These are phyloP conservation scores for Cercospora nicotianae DNA, from an alignment of 2,329 filamentous ascomycete genomes.

Conservation along the genomic window DNA sequence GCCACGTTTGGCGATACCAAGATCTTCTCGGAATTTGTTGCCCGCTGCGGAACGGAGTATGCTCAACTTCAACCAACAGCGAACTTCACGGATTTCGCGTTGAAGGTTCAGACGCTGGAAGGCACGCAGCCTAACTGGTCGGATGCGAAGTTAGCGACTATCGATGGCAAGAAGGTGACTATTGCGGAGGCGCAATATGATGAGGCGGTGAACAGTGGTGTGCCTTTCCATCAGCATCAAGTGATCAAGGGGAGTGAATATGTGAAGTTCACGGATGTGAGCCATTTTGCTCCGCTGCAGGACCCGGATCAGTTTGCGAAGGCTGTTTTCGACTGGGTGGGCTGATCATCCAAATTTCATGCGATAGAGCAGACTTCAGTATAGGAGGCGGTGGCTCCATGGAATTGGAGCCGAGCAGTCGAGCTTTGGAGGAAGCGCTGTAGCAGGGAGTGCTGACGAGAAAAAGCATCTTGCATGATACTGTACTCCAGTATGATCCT, in stretches of 20 bases:
- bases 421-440: too few relatives aligned
- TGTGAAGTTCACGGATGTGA: constrained; percentile 42
- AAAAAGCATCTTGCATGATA: background rate
- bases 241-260: constrained; percentile 44
- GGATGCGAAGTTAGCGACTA: constrained; percentile 27
- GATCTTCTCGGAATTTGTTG: constrained; percentile 41
- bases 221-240: constrained; percentile 39
- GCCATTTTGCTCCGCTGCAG: constrained; percentile 49
- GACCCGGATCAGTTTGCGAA: constrained; percentile 36
- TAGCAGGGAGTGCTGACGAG: background rate
- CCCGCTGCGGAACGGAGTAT: constrained; percentile 43
- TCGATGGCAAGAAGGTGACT: constrained; percentile 34
- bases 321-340: constrained; percentile 15
- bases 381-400: background rate
- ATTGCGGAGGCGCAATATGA: constrained; percentile 37
- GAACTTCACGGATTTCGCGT: constrained; percentile 42
- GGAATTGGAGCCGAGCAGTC: too few relatives aligned
- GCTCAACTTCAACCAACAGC: constrained; percentile 40
- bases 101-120: constrained; percentile 43
- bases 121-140: constrained; percentile 39
- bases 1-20: constrained; percentile 38
- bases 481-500: background rate
- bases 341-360: background rate
- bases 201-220: constrained; percentile 45
- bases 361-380: background rate